phyloP scores from a whole-genome alignment of 2,329 filamentous ascomycete genomes.

The Cercospora sp. region DNA sequence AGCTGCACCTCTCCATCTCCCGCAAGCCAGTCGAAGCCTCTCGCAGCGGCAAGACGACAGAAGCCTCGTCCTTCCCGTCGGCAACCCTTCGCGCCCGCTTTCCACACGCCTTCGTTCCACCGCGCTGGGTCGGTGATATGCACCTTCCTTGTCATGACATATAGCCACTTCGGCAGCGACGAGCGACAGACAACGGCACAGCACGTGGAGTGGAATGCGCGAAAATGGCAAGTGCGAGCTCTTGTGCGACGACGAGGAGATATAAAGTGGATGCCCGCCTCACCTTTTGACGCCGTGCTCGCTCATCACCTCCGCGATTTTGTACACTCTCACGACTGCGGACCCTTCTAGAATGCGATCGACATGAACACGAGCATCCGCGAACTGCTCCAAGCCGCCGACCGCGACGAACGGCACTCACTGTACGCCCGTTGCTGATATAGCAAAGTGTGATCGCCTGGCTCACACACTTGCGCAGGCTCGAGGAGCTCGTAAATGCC shows the following conservation, averaged over 20 bases:
- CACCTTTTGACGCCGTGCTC: slow-evolving; percentile 6
- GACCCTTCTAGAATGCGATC: background rate
- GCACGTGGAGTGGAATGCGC: background rate
- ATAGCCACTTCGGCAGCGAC: background rate
- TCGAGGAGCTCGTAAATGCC: slow-evolving; percentile 18
- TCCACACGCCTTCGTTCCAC: background rate
- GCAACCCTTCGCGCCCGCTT: background rate
- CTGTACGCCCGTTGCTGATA: background rate
- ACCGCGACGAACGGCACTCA: background rate
- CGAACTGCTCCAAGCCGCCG: background rate
- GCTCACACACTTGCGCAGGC: slow-evolving; percentile 8
- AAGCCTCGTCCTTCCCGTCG: background rate
- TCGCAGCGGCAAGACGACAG: background rate
- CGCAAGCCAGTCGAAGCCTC: background rate
- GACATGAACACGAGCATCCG: slow-evolving; percentile 9
- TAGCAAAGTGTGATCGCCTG: background rate
- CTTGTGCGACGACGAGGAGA: background rate
- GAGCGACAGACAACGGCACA: slow-evolving; percentile 5
- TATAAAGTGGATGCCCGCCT: slow-evolving; percentile 1
- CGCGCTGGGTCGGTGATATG: background rate
- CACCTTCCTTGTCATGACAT: background rate
- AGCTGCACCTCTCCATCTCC: background rate
- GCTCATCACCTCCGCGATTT: background rate
- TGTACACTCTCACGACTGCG: background rate
- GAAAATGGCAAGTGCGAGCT: background rate